A percentile compares a stretch with the other conserved stretches of the same genome.
Conservation (phyloP, 495 filamentous ascomycete genomes). For the Talaromyces stipitatus region DNA sequence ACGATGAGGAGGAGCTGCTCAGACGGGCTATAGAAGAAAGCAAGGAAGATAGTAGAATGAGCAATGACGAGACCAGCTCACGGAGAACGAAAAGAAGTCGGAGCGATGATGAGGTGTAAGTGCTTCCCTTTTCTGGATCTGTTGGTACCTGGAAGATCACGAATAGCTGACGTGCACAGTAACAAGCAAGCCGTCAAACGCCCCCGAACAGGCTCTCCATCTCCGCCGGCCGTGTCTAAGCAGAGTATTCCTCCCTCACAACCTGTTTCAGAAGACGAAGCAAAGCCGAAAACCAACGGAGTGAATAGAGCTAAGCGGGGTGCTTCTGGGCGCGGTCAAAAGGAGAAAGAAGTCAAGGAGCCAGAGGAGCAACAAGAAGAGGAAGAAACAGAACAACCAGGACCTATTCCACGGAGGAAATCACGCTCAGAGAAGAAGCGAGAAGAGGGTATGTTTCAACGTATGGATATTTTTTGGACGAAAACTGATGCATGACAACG, state of each 20-base stretch:
- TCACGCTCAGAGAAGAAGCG: conserved; percentile 63
- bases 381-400: conserved; percentile 58
- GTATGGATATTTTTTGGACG: too few relatives aligned
- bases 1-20: conserved; percentile 89
- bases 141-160: conserved; percentile 10
- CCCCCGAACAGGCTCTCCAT: conserved; percentile 69
- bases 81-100: conserved; percentile 73
- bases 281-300: conserved; percentile 38
- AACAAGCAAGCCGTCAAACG: conserved; percentile 52
- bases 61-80: conserved; percentile 38
- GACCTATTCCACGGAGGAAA: conserved; percentile 68
- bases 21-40: conserved; percentile 91
- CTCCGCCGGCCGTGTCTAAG: conserved; percentile 49
- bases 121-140: conserved; percentile 1
- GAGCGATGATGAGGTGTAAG: conserved; percentile 91
- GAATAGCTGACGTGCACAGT: conserved; percentile 22
- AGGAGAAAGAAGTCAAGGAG: conserved; percentile 67
- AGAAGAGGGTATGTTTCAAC: conserved; percentile 61
- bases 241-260: conserved; percentile 36
- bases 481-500: not conserved
- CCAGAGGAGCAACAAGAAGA: conserved; percentile 27
- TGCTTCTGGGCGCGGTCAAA: conserved; percentile 56
- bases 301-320: conserved; percentile 56
- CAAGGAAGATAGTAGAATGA: conserved; percentile 56
- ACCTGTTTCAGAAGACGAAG: conserved; percentile 67